Conservation (phyloP, 352 stramenopile genomes). For the Thalassiosira exigua region DNA sequence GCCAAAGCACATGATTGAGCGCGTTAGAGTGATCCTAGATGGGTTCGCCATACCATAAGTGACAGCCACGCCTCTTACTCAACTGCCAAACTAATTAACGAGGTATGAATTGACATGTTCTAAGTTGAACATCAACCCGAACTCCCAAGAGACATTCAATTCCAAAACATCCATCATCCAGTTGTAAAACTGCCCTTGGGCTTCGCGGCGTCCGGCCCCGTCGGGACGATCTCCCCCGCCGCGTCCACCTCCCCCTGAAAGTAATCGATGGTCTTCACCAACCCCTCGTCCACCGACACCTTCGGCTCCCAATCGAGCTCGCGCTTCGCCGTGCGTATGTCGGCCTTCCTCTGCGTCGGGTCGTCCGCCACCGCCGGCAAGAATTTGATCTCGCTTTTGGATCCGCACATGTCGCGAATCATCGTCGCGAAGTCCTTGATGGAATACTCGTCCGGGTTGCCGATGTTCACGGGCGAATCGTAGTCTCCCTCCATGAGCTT, state of each 20-base stretch:
- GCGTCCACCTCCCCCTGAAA: constrained; percentile 82
- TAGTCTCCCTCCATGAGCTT: constrained; percentile 92
- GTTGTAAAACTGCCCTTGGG: constrained; percentile 49
- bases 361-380: constrained; percentile 86
- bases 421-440: constrained; percentile 88
- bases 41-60: too few relatives aligned
- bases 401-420: constrained; percentile 90
- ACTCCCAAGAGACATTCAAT: too few relatives aligned
- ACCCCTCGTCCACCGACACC: constrained; percentile 91
- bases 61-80: too few relatives aligned
- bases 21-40: too few relatives aligned
- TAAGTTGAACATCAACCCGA: too few relatives aligned
- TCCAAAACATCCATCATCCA: too few relatives aligned
- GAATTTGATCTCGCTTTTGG: constrained; percentile 89
- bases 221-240: constrained; percentile 84
- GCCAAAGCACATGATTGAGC: too few relatives aligned
- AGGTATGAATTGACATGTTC: too few relatives aligned
- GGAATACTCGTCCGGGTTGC: constrained; percentile 97
- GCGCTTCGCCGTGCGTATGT: constrained; percentile 92
- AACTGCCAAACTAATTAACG: too few relatives aligned
- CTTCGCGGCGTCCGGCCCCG: constrained; percentile 82
- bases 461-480: constrained; percentile 91
- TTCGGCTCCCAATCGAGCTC: constrained; percentile 92
- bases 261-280: constrained; percentile 95
- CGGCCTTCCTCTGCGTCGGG: constrained; percentile 92